Conservation (phyloP, 176 grass and related monocot genomes). For the Alloteropsis semialata region DNA sequence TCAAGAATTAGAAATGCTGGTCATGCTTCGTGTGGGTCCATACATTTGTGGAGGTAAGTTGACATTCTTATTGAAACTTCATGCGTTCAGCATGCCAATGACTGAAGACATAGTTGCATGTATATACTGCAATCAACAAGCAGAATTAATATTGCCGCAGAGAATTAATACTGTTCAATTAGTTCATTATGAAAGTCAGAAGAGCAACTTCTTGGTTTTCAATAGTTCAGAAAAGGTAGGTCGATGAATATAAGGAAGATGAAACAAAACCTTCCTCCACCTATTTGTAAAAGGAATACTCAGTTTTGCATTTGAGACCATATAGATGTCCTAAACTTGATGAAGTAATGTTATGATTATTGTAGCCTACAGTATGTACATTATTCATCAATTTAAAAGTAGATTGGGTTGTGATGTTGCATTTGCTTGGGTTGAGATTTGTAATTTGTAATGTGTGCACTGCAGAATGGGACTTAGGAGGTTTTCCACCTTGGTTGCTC, state of each 20-base stretch:
- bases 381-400: background rate
- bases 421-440: background rate
- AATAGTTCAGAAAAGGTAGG: background rate
- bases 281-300: background rate
- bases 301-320: background rate
- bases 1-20: slow-evolving; percentile 73
- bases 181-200: background rate
- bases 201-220: background rate
- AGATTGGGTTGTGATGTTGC: slow-evolving; percentile 5
- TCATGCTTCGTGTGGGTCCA: slow-evolving; percentile 90
- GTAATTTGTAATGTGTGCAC: background rate
- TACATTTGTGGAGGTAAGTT: slow-evolving; percentile 91
- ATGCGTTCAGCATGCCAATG: background rate
- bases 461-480: slow-evolving; percentile 96
- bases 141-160: background rate
- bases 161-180: background rate
- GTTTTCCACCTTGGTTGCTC: slow-evolving; percentile 95
- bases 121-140: background rate
- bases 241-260: background rate
- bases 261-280: background rate
- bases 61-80: background rate
- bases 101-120: background rate
- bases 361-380: background rate
- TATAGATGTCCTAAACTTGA: background rate
- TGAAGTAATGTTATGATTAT: slow-evolving; percentile 14